phyloP scores from a whole-genome alignment of 257 asterid genomes.

The Solanum arcanum region DNA sequence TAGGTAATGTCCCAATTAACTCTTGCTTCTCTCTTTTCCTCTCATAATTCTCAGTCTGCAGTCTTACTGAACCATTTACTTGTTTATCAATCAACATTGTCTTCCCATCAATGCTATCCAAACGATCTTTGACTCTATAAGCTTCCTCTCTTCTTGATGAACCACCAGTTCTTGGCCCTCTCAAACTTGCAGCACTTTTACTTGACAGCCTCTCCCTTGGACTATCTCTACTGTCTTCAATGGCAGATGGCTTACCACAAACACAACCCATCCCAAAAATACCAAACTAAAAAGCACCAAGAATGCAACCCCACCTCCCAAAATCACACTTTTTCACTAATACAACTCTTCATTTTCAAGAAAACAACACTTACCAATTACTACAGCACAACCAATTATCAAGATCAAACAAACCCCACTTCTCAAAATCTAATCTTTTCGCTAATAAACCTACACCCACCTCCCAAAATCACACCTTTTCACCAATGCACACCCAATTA shows the following conservation, averaged over 20 bases:
- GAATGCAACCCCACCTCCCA: constrained; percentile 33
- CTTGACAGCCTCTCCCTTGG: constrained; percentile 55
- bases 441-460: not conserved
- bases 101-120: constrained; percentile 50
- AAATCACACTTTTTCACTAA: constrained; percentile 16
- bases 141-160: constrained; percentile 64
- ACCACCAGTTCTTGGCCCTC: constrained; percentile 33
- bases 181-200: constrained; percentile 34
- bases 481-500: constrained; percentile 11
- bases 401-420: not conserved
- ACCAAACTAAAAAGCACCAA: constrained; percentile 1
- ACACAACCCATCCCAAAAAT: constrained; percentile 52
- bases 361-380: constrained; percentile 25
- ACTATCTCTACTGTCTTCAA: constrained; percentile 67
- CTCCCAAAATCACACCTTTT: not conserved
- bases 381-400: constrained; percentile 9
- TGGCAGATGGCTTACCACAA: constrained; percentile 72
- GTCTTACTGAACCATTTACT: constrained; percentile 48
- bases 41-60: constrained; percentile 44
- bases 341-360: constrained; percentile 14
- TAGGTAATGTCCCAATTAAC: constrained; percentile 36
- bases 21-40: constrained; percentile 65
- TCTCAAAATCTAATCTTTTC: not conserved
- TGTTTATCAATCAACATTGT: constrained; percentile 48
- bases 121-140: constrained; percentile 41